phyloP scores from a whole-genome alignment of 768 basidiomycete genomes.

The Mycena rosella region DNA sequence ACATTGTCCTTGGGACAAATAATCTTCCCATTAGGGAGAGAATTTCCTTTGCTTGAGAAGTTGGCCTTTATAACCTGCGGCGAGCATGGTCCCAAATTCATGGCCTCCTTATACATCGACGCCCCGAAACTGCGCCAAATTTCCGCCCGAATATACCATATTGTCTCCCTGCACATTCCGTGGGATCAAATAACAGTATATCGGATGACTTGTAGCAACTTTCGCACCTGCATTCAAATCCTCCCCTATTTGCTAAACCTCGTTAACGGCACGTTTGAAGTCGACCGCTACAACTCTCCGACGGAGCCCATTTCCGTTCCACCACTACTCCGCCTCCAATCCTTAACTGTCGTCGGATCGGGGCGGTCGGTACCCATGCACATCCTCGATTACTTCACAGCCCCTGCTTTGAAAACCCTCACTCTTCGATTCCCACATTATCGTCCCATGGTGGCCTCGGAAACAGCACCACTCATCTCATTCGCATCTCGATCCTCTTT shows the following conservation, averaged over 20 bases:
- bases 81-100: too few species aligned
- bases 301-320: not conserved
- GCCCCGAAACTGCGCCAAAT: constrained; percentile 9
- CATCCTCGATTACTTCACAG: not conserved
- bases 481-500: constrained; percentile 6
- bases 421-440: not conserved
- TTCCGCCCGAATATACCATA: too few species aligned
- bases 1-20: fast-evolving
- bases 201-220: not conserved
- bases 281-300: not conserved
- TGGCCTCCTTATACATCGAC: not conserved
- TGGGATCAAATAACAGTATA: not conserved
- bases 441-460: not conserved
- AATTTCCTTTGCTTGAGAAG: constrained; percentile 9
- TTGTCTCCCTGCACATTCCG: not conserved
- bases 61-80: not conserved
- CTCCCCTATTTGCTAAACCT: not conserved
- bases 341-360: not conserved
- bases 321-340: constrained; percentile 5
- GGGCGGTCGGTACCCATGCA: not conserved
- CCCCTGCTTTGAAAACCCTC: constrained; percentile 16
- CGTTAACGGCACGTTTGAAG: not conserved
- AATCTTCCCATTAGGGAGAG: not conserved
- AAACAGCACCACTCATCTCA: not conserved
- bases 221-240: not conserved